These are phyloP conservation scores for Rutstroemia sp. DNA, from an alignment of 2,329 filamentous ascomycete species.

Conservation along the genomic window DNA sequence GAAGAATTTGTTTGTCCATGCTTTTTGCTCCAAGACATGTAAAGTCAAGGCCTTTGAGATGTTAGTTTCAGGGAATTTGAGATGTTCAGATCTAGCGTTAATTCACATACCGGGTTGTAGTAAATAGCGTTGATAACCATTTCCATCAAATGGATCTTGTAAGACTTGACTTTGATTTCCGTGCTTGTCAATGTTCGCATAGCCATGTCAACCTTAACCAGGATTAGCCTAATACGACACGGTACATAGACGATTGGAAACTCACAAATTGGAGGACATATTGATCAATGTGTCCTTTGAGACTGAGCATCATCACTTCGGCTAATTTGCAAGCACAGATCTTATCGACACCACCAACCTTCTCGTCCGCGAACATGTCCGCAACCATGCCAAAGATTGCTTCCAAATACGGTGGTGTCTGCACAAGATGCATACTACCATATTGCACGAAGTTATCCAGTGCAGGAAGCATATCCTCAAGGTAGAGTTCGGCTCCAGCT, in stretches of 20 bases:
- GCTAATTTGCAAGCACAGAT: conserved; percentile 97
- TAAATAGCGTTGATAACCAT: conserved; percentile 98
- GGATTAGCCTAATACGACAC: conserved; percentile 10
- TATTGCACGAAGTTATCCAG: conserved; percentile 98
- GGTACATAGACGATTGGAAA: background rate
- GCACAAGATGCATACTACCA: conserved; percentile 69
- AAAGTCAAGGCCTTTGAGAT: conserved; percentile 55
- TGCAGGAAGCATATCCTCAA: conserved; percentile 97
- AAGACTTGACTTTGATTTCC: conserved; percentile 83
- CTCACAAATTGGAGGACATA: conserved; percentile 71
- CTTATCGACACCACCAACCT: conserved; percentile 86
- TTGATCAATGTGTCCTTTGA: conserved; percentile 80
- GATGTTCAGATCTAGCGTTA: background rate
- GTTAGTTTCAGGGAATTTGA: background rate
- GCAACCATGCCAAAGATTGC: conserved; percentile 91
- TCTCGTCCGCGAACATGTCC: conserved; percentile 88
- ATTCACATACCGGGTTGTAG: conserved; percentile 65
- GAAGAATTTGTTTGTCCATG: conserved; percentile 99
- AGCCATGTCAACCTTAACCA: conserved; percentile 59
- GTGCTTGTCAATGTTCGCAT: conserved; percentile 73
- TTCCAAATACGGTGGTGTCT: conserved; percentile 79
- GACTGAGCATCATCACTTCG: conserved; percentile 93
- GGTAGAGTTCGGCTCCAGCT: conserved; percentile 89
- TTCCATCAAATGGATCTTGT: conserved; percentile 95
- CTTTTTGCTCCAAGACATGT: conserved; percentile 80